Evolutionary conservation across 2,329 filamentous ascomycete species (phyloP), one percentile per base, ranked within the genome.

Genomic region (Raffaelea arxii): DNA sequence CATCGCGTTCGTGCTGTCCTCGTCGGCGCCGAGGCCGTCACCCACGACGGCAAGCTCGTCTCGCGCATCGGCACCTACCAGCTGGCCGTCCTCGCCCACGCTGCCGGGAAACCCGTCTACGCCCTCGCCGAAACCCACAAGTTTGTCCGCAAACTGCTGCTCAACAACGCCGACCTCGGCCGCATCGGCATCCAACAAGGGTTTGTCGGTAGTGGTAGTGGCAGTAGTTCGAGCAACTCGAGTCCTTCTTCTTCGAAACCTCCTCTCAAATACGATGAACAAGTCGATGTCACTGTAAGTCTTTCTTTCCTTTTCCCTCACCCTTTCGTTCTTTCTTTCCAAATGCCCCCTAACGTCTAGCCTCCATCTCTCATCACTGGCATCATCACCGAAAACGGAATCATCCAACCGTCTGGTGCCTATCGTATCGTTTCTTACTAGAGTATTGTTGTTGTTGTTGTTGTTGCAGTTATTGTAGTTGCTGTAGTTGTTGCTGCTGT

Each of bases 51-150:
- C 43, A 91, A 91, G 32, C 84, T 97, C 55, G 86, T 98, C 55
- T 91, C 86, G 22, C 74, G 90, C 42, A 77, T 97, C 66, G 91
- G 91, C 44, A 81, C 77, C 3, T 91, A 86, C 56, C 89, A 95
- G 68, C 83, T 97, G 55, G 90, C 87, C 2, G 70, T 88, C 55
- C 69, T 96, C 44, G 89, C 90, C 5, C 82, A 82, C 57, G 76
- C 76, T 14, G 75, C 77, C 51, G 62, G 65, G 24, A 71, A 71
- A 39, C 78, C 82, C 35, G 87, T 97, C 56, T 95, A 94, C 59
- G 89, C 95, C 18, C 89, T 92, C 5, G 85, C 85, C 1, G 92
- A 98, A 69, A 94, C 86, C 57, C 92, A 98, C 71, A 98, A 98
- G 68, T 96, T 98, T 60, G 88, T 94, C 40, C 77, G 89, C 57